Evolutionary conservation across 129 eudicot genomes (phyloP), one percentile per base, ranked within the genome.

Genomic region (Cynara cardunculus): DNA sequence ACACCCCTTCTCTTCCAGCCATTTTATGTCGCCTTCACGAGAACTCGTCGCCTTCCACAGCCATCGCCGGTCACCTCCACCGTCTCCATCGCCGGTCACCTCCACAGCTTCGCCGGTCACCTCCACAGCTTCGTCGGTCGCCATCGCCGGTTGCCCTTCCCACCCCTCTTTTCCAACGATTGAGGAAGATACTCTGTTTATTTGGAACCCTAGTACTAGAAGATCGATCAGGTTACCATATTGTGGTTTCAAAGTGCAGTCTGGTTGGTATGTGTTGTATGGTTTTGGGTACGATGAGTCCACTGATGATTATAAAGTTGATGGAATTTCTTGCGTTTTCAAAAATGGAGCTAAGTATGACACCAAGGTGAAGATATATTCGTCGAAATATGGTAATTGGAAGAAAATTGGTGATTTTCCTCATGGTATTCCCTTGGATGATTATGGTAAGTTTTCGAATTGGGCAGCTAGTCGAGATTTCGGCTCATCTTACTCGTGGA

Each of bases 121-220:
- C n/a, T n/a, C n/a, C n/a, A n/a, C n/a, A n/a, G n/a, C n/a, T n/a
- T n/a, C n/a, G n/a, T n/a, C n/a, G n/a, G n/a, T n/a, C n/a, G n/a
- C n/a, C n/a, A n/a, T n/a, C n/a, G n/a, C n/a, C n/a, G n/a, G n/a
- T n/a, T n/a, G n/a, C n/a, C n/a, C n/a, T n/a, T n/a, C n/a, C n/a
- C n/a, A n/a, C n/a, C n/a, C n/a, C n/a, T n/a, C n/a, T n/a, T n/a
- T n/a, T n/a, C n/a, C n/a, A n/a, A n/a, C n/a, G n/a, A 80, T 84
- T 5, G 86, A 86, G 9, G 90, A 89, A 5, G 81, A 77, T 11
- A 78, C 72, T 10, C 0, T 85, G 59, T 84, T 85, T 76, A 37
- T 91, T n/a, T 91, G 97, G 97, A 91, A 91, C 84, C 97, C 97
- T 10, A 46, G 83, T 16, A 85, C 82, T 19, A 59, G 91, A 30